Evolutionary conservation across 371 early-diverging fungal species (phyloP).

Genomic region (Gilbertella persicaria): DNA sequence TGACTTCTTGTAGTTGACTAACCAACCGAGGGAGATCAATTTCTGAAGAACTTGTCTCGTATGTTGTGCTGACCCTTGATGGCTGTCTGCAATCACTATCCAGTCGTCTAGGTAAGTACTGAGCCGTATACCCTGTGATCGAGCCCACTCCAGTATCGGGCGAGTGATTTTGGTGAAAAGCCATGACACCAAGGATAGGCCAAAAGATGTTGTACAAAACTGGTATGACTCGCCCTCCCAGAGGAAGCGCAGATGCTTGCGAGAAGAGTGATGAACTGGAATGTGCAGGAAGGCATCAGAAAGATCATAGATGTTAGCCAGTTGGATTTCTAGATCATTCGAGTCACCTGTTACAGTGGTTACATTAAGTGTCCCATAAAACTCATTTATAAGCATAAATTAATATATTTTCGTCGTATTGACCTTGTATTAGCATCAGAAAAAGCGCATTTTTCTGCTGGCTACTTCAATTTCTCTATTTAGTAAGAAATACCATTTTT

Average conservation of each 20-base stretch:
- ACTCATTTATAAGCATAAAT: slow-evolving; percentile 21
- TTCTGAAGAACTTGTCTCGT: slow-evolving; percentile 18
- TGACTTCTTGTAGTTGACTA: slow-evolving; percentile 28
- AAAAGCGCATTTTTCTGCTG: too few relatives aligned
- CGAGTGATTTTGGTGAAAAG: slow-evolving; percentile 32
- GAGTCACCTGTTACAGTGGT: slow-evolving; percentile 20
- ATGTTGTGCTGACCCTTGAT: slow-evolving; percentile 1
- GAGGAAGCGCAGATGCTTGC: slow-evolving; percentile 24
- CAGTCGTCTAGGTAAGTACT: slow-evolving; percentile 35
- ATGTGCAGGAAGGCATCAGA: slow-evolving; percentile 29
- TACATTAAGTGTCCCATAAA: slow-evolving; percentile 26
- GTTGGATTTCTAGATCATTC: slow-evolving; percentile 17
- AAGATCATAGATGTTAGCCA: slow-evolving; percentile 18
- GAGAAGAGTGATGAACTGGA: slow-evolving; percentile 16
- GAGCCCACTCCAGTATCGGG: slow-evolving; percentile 31
- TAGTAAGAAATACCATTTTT: too few relatives aligned
- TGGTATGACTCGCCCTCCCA: slow-evolving; percentile 25
- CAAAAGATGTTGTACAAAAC: slow-evolving; percentile 32
- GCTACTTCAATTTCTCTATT: too few relatives aligned
- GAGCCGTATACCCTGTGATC: slow-evolving; percentile 23
- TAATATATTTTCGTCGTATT: slow-evolving; percentile 22
- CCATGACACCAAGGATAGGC: slow-evolving; percentile 32
- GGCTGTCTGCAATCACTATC: slow-evolving; percentile 13
- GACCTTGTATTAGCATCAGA: too few relatives aligned
- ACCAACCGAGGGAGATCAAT: slow-evolving; percentile 22